A percentile compares a stretch with the other conserved stretches of the same genome.
phyloP scores from a whole-genome alignment of 75 land plant genomes.

The Sequoiadendron giganteum region DNA sequence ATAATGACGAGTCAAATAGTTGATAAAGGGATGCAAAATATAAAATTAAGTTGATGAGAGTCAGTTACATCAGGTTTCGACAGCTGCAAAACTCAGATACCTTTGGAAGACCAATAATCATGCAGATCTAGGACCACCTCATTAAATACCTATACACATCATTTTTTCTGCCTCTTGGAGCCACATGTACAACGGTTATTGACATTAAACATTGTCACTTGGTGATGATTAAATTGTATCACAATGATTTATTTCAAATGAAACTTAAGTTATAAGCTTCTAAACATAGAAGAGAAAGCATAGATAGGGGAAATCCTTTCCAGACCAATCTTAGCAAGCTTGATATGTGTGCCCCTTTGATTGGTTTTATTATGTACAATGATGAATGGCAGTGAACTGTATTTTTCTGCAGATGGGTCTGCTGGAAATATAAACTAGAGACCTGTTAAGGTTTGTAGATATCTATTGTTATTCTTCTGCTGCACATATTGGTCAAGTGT shows the following conservation, averaged over 20 bases:
- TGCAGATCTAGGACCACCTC: background rate
- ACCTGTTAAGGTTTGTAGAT: background rate
- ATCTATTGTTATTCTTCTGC: constrained; percentile 10
- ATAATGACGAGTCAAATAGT: background rate
- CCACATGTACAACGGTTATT: background rate
- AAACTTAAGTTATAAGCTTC: background rate
- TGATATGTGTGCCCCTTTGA: constrained; percentile 7
- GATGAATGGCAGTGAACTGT: constrained; percentile 7
- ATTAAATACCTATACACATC: background rate
- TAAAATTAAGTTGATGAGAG: background rate
- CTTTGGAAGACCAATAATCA: background rate
- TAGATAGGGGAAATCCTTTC: background rate
- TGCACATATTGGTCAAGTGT: background rate
- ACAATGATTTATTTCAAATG: background rate
- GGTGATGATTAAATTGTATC: background rate
- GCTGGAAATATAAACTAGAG: constrained; percentile 1
- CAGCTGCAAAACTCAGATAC: background rate
- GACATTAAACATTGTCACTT: background rate
- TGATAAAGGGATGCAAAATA: background rate
- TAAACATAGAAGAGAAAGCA: constrained; percentile 11
- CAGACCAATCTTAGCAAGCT: constrained; percentile 7
- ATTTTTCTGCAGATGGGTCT: background rate
- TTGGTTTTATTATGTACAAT: constrained; percentile 13
- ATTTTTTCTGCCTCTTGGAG: background rate
- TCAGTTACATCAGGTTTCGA: background rate